A percentile compares a stretch with the other conserved stretches of the same genome.
phyloP scores from a whole-genome alignment of 345 rosid genomes.

The Gossypium herbaceum region DNA sequence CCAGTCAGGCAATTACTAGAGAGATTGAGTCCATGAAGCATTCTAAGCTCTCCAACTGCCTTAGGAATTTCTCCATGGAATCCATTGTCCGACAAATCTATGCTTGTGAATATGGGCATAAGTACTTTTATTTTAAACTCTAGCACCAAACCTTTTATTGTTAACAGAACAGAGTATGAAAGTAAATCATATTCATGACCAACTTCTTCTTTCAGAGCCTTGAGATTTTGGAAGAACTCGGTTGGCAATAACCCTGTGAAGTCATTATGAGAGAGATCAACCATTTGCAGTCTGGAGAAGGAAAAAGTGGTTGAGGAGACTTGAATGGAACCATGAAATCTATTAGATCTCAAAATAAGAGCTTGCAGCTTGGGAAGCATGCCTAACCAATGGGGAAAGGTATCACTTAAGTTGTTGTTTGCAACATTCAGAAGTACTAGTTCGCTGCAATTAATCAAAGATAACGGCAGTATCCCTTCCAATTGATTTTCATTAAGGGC shows the following conservation, averaged over 20 bases:
- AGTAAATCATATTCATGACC: neutral
- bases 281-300: neutral
- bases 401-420: neutral
- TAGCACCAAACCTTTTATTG: no score
- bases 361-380: neutral
- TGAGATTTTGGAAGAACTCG: neutral
- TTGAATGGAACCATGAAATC: neutral
- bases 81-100: neutral
- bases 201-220: neutral
- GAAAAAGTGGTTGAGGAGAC: neutral
- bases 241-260: neutral
- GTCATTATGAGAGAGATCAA: constrained; percentile 15
- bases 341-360: neutral
- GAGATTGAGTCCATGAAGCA: neutral
- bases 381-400: neutral
- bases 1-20: neutral
- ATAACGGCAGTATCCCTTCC: neutral
- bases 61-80: neutral
- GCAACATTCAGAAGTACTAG: constrained; percentile 1
- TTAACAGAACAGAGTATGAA: neutral
- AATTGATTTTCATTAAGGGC: neutral
- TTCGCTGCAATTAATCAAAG: constrained; percentile 7
- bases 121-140: neutral
- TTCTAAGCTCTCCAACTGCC: neutral
- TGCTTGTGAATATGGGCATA: neutral